Evolutionary conservation across 192 early-diverging fungal genomes (phyloP), one percentile per base, ranked within the genome.

Genomic region (Phycomyces blakesleeanus): DNA sequence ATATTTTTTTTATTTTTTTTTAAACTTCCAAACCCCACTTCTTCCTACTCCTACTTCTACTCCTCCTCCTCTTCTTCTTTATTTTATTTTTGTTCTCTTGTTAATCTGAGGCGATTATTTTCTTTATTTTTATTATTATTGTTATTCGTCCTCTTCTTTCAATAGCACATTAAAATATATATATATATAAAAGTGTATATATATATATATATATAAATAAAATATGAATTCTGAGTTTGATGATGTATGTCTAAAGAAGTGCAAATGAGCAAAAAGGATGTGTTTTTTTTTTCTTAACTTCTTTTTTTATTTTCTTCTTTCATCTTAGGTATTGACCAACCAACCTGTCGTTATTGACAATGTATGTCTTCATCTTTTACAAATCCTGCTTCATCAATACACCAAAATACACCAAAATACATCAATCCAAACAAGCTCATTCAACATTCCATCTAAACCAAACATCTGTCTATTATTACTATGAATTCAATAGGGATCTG

Each of bases 281-380:
- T 25, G n/a, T n/a, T n/a, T n/a, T n/a, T n/a, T n/a, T n/a, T n/a
- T n/a, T 50, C 34, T 27, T 16, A 22, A 5, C 25, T 3, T 18
- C 40, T 8, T 42, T 16, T 11, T 39, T 24, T 1, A 15, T 52
- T 39, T 51, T 29, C 51, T 52, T 9, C 24, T n/a, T 38, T 56
- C 27, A 54, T 54, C 26, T n/a, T 58, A 73, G 71, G 94, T 96
- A 16, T 72, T 97, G 63, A 96, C 93, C 22, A 99, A 99, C 79
- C 94, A 97, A 74, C 94, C 97, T 15, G 94, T 98, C 11, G 97
- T 99, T 55, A 96, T 99, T 75, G 97, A 99, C 82, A 98, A 98
- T 84, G 96, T 98, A 86, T 80, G 86, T 16, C 10, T 24, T 21
- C 11, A 38, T 51, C 15, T 51, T 61, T 60, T 57, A 9, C 21